Evolutionary conservation across 2,329 filamentous ascomycete genomes (phyloP), one percentile per base, ranked within the genome.

Genomic region (Phoma sp.): DNA sequence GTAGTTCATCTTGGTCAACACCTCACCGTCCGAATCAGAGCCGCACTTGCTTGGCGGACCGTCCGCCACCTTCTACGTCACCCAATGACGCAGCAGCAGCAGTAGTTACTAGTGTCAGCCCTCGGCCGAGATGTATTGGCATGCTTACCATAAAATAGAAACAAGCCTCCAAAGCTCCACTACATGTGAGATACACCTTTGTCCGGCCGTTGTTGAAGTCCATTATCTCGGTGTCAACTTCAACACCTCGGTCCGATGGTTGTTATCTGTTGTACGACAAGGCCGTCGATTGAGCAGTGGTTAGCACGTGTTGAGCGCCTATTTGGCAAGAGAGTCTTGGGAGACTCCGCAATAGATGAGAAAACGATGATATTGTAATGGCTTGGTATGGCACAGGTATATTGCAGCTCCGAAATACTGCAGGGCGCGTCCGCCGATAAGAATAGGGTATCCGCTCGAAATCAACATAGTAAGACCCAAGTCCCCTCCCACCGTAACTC

Each of bases 401-500:
- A 42, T 49, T 33, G 24, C 22, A 23, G 8, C 18, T 33, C 23
- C 22, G 23, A 35, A 44, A 18, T 41, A 35, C 13, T 13, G 32
- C 9, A n/a, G 11, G 5, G 11, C n/a, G 14, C 14, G 13, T 37
- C 32, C 32, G 37, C 37, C 25, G 25, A 42, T 49, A 50, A 55
- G 3, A 42, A 55, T 47, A 55, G 52, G 52, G 52, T 55, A 55
- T 55, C 18, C 46, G 52, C 52, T 55, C 8, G 35, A 37, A 47
- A 55, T 24, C 41, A 18, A 49, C 27, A 22, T 27, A 24, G 25
- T 24, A 24, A 22, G 41, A 24, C 41, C 41, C 10, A 32, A 27
- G 41, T 36, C 36, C 11, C 18, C 13, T 38, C 25, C 46, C 36
- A 36, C 24, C 46, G 35, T 38, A 38, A 42, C 41, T 40, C 46